Base-by-base conservation (phyloP, 441 rosid genomes). In the Populus hybrid region DNA sequence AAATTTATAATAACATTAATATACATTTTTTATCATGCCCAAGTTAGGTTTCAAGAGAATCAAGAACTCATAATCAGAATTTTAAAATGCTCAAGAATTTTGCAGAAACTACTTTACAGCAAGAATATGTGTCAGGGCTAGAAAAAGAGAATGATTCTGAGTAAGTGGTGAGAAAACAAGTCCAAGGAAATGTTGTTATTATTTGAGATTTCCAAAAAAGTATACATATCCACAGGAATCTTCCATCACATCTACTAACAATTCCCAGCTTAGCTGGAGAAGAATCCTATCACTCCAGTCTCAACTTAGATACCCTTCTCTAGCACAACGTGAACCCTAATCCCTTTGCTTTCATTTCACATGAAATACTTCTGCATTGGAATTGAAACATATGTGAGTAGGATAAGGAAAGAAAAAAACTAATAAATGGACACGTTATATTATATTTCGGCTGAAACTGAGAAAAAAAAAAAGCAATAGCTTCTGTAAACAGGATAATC, bases 191-290 rank as follows among this genome's bases (percentile, higher is more conserved):
- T n/a, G n/a, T n/a, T 67, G 72, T 40, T 72, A 59, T 77, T 59
- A 74, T 69, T 64, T 56, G 42, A 71, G 66, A 80, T 71, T 63
- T 68, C 83, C 78, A 69, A 14, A 80, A 40, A 79, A 74, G 74
- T 69, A 68, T 76, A 69, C 64, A 81, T 65, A 74, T 80, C 84
- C 73, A 64, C 75, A 81, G 77, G 84, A 82, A 84, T 85, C 85
- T 83, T 78, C 77, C 74, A 72, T 78, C 83, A 82, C 83, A 73
- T 80, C 83, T 64, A 5, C 9, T 73, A 71, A 33, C 24, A 75
- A n/a, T n/a, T 40, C 77, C 68, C 45, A 69, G 12, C 72, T 72
- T 63, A 77, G 83, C 87, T 80, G 78, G 82, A 78, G 36, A 23
- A 59, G 80, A n/a, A 64, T 79, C 81, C 80, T 77, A 65, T 21